Base-by-base conservation (phyloP, 345 rosid species). In the Gynandropsis gynandra region DNA sequence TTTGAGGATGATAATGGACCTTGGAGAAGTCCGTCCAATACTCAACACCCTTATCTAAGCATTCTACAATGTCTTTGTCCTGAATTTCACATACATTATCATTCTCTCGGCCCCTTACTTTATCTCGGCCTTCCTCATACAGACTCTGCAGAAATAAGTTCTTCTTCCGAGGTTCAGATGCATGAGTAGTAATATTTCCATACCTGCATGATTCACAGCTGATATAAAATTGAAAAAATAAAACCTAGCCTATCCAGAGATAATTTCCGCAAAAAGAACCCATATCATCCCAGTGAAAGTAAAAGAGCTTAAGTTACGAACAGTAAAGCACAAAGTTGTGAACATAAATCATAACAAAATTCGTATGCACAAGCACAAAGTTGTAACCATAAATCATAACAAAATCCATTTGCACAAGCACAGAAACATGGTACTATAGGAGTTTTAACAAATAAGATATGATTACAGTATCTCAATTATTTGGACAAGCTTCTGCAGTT, bases 1-100 rank as follows among this genome's bases (percentile, higher is more conserved):
- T 84, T 39, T 71, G 81, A 14, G 87, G 92, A 75, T 90, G 98
- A 67, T 76, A 87, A 55, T 84, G 92, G 6, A 80, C 87, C 66
- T 90, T 87, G 54, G 96, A 80, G 68, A 65, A 90, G 68, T 90
- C 98, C 9, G 96, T 90, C 98, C 98, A 90, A 66, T 58, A 87
- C 43, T 80, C 72, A 27, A 90, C 87, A 17, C 46, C 67, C 20
- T 68, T 71, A 51, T 85, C 96, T 64, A 90, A 78, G 60, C 65
- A 60, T 53, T 71, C 80, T 42, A 87, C 89, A 38, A 82, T 79
- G 52, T 90, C 95, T 70, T 69, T 52, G 55, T 90, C 93, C 56
- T 68, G 72, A 43, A 79, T 77, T 67, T 70, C 75, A 46, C 62
- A 58, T 31, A 20, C 70, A 46, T 52, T 53, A 50, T 53, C 72